Conservation (phyloP, 306 rosid genomes). For the Prunus dulcis region DNA sequence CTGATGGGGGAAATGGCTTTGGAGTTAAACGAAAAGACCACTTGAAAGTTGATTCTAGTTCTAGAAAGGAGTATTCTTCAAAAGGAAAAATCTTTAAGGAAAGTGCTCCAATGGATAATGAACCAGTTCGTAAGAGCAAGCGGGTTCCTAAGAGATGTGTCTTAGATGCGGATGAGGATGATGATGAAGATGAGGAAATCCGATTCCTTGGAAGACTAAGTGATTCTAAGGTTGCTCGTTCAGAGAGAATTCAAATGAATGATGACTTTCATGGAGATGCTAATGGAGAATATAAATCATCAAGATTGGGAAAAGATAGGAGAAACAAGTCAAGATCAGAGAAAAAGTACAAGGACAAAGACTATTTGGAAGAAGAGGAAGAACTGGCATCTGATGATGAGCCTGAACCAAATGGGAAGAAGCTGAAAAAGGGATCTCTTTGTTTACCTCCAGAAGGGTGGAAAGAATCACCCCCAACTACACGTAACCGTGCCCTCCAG, state of each 20-base stretch:
- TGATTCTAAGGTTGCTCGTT: slow-evolving; percentile 21
- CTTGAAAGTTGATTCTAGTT: slow-evolving; percentile 12
- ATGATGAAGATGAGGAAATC: slow-evolving; percentile 35
- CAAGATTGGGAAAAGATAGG: slow-evolving; percentile 22
- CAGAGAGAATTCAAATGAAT: slow-evolving; percentile 11
- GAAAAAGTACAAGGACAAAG: slow-evolving; percentile 21
- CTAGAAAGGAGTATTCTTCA: slow-evolving; percentile 16
- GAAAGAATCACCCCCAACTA: slow-evolving; percentile 23
- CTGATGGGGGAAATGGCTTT: slow-evolving; percentile 16
- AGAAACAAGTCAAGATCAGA: slow-evolving; percentile 26
- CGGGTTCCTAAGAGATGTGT: slow-evolving; percentile 33
- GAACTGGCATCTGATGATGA: slow-evolving; percentile 36
- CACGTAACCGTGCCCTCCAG: slow-evolving; percentile 34
- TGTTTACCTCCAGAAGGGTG: slow-evolving; percentile 12
- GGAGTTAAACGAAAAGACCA: slow-evolving; percentile 16
- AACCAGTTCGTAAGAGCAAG: slow-evolving; percentile 38
- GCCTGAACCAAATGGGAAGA: slow-evolving; percentile 31
- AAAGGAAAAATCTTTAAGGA: slow-evolving; percentile 7
- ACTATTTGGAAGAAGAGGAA: slow-evolving; percentile 33
- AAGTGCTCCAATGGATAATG: slow-evolving; percentile 12
- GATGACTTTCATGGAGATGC: slow-evolving; percentile 1
- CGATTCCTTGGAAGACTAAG: slow-evolving; percentile 34
- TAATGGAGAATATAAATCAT: slow-evolving; percentile 3
- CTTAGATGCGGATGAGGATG: slow-evolving; percentile 25
- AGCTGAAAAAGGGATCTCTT: slow-evolving; percentile 31